phyloP scores from a whole-genome alignment of 169 alveolate genomes.

The Plasmodium inui region DNA sequence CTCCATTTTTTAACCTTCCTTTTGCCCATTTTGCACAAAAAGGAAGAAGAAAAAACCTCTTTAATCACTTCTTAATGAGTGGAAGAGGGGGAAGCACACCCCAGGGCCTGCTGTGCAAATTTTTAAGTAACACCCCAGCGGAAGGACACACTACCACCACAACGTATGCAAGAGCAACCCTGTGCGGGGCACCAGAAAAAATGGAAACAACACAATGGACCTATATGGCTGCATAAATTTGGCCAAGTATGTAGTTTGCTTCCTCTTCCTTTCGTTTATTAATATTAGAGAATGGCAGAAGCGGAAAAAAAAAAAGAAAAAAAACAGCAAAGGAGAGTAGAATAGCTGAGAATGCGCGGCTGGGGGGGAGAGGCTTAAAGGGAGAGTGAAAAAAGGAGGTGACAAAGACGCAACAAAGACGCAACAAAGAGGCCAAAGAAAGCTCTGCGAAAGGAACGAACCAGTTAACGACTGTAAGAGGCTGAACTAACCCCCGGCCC shows the following conservation, averaged over 20 bases:
- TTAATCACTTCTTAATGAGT: slow-evolving; percentile 20
- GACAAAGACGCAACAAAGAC: no score
- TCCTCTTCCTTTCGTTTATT: background rate
- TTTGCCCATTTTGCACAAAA: background rate
- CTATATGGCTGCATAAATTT: background rate
- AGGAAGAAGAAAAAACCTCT: slow-evolving; percentile 26
- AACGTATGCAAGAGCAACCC: background rate
- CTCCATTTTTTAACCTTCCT: background rate
- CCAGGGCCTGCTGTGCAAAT: background rate
- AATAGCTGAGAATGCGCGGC: background rate
- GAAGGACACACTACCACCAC: background rate
- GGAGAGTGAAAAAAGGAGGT: background rate
- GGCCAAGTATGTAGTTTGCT: background rate
- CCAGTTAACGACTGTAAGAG: background rate
- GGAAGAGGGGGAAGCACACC: background rate
- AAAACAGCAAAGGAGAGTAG: background rate
- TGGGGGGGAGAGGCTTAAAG: background rate
- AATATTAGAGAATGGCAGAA: background rate
- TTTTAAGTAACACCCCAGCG: background rate
- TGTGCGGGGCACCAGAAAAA: background rate
- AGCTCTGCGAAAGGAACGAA: background rate
- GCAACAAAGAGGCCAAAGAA: no score
- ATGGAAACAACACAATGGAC: background rate
- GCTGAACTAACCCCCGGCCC: background rate
- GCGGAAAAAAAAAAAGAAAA: background rate